Conservation (phyloP, 2,329 filamentous ascomycete species). For the Fusarium pininemorale region DNA sequence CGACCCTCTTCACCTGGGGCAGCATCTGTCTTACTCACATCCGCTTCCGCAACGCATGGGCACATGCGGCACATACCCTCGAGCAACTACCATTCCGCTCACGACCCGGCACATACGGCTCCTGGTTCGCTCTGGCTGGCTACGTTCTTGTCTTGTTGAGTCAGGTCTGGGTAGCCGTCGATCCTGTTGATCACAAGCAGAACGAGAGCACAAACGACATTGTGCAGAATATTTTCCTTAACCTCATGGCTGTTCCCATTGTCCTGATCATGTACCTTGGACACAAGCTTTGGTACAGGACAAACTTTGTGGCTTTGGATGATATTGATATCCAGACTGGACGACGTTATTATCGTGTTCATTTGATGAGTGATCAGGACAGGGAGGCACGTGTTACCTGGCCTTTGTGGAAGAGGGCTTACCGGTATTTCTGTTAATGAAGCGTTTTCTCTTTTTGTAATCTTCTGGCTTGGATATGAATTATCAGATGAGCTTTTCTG, state of each 20-base stretch:
- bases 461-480: neutral
- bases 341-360: conserved; percentile 82
- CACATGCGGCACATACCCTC: conserved; percentile 69
- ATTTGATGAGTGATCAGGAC: conserved; percentile 81
- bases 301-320: conserved; percentile 60
- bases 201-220: conserved; percentile 52
- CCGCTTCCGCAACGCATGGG: conserved; percentile 85
- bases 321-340: conserved; percentile 92
- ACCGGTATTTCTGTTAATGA: conserved; percentile 74
- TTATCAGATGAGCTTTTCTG: neutral
- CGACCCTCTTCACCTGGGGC: conserved; percentile 80
- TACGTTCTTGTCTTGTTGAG: conserved; percentile 79
- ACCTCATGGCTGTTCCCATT: conserved; percentile 75
- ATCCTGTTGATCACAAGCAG: conserved; percentile 68
- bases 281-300: conserved; percentile 77
- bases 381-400: conserved; percentile 74
- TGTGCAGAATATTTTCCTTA: conserved; percentile 74
- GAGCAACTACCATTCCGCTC: conserved; percentile 82
- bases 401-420: conserved; percentile 80
- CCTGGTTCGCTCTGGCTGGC: conserved; percentile 79
- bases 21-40: conserved; percentile 92
- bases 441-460: neutral
- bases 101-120: conserved; percentile 79
- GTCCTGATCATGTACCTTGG: conserved; percentile 73
- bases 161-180: conserved; percentile 88